Conservation (phyloP, 768 basidiomycete species). For the Serendipita sp. region DNA sequence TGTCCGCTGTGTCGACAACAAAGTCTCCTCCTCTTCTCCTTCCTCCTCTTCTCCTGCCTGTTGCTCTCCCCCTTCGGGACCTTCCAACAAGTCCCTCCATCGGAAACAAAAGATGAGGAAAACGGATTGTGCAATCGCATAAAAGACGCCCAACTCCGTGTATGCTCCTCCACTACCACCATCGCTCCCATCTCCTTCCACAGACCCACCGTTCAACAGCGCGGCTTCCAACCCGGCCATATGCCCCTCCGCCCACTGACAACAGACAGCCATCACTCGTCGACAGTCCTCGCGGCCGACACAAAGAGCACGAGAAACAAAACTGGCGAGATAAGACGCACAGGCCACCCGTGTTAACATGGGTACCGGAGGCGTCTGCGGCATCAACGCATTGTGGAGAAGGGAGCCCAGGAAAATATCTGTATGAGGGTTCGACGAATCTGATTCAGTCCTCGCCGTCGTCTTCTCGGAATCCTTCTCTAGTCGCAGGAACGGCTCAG, state of each 20-base stretch:
- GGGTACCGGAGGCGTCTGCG: slow-evolving; percentile 34
- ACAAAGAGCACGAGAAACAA: slow-evolving; percentile 79
- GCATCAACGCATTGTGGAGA: slow-evolving; percentile 74
- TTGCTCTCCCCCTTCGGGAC: background rate
- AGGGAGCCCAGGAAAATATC: slow-evolving; percentile 92
- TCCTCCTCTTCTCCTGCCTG: slow-evolving; percentile 41
- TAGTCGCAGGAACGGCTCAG: background rate
- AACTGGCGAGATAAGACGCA: slow-evolving; percentile 82
- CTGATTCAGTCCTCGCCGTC: background rate
- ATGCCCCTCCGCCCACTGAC: slow-evolving; percentile 64
- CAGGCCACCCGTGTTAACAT: slow-evolving; percentile 76
- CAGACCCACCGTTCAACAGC: slow-evolving; percentile 23
- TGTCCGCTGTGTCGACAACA: background rate
- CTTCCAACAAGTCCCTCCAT: slow-evolving; percentile 62
- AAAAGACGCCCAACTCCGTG: slow-evolving; percentile 59
- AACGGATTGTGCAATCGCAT: slow-evolving; percentile 80
- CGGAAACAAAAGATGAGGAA: slow-evolving; percentile 97
- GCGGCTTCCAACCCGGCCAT: slow-evolving; percentile 52
- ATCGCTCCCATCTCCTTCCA: slow-evolving; percentile 17
- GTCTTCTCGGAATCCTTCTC: too few relatives aligned
- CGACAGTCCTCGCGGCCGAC: slow-evolving; percentile 62
- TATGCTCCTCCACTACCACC: background rate
- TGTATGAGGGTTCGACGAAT: slow-evolving; percentile 21
- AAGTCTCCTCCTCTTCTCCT: slow-evolving; percentile 29
- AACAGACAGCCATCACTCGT: slow-evolving; percentile 67